Evolutionary conservation across 768 basidiomycete species (phyloP).

Genomic region (Russula olivacea): DNA sequence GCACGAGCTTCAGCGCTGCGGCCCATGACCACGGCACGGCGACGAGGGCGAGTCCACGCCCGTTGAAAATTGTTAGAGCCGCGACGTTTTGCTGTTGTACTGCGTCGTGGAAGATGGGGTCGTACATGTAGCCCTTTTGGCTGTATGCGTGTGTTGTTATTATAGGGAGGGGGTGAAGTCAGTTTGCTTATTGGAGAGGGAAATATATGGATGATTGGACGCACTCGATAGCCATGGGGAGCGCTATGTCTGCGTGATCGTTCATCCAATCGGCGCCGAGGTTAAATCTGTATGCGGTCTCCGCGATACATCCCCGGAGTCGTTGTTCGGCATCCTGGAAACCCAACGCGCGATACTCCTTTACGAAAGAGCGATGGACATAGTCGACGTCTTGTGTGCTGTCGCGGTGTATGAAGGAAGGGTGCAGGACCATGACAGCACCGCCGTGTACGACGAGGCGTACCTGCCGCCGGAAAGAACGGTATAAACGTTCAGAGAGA

Average conservation of each 20-base stretch:
- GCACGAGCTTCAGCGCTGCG: conserved; percentile 64
- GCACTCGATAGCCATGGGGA: conserved; percentile 60
- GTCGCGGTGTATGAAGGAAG: conserved; percentile 38
- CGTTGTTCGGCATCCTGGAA: conserved; percentile 48
- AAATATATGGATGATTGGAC: conserved; percentile 27
- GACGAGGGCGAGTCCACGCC: conserved; percentile 48
- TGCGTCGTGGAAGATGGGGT: conserved; percentile 53
- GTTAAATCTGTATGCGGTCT: conserved; percentile 45
- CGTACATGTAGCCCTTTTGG: conserved; percentile 34
- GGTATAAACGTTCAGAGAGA: conserved; percentile 45
- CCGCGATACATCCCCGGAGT: conserved; percentile 50
- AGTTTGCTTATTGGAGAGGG: background rate
- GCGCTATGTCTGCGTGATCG: conserved; percentile 61
- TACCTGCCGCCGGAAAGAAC: conserved; percentile 46
- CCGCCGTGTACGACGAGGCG: conserved; percentile 67
- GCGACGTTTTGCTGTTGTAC: conserved; percentile 39
- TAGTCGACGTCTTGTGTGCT: conserved; percentile 66
- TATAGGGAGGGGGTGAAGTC: background rate
- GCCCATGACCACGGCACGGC: conserved; percentile 69
- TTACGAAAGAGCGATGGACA: conserved; percentile 53
- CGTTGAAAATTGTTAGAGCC: conserved; percentile 52
- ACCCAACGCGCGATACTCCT: conserved; percentile 47
- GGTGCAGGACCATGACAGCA: conserved; percentile 67
- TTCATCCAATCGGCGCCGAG: conserved; percentile 76
- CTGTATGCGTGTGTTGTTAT: conserved; percentile 15